These are phyloP conservation scores for Pisolithus sp. DNA, from an alignment of 768 basidiomycete species.

Conservation along the genomic window DNA sequence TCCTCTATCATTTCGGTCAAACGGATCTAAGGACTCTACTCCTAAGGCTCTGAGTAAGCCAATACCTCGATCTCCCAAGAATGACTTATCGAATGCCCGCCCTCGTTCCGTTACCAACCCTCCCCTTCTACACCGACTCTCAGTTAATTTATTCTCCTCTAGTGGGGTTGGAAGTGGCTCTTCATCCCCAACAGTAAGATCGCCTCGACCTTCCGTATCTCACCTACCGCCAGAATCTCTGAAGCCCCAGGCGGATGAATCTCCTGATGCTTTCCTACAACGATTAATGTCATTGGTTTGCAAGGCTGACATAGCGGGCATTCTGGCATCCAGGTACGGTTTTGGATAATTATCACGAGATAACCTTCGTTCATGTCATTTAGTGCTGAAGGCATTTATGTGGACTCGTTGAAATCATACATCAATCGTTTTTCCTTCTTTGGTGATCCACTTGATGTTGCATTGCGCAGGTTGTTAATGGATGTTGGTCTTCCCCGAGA, in stretches of 20 bases:
- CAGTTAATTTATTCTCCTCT: slow-evolving; percentile 52
- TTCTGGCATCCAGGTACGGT: slow-evolving; percentile 76
- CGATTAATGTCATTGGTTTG: slow-evolving; percentile 59
- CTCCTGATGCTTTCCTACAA: slow-evolving; percentile 61
- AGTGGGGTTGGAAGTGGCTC: slow-evolving; percentile 8
- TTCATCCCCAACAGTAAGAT: slow-evolving; percentile 27
- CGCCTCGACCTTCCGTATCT: slow-evolving; percentile 41
- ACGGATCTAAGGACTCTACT: slow-evolving; percentile 10
- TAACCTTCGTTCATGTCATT: slow-evolving; percentile 5
- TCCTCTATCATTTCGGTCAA: slow-evolving; percentile 16
- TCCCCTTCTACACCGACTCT: slow-evolving; percentile 63
- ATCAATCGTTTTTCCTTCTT: slow-evolving; percentile 73
- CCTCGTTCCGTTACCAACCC: slow-evolving; percentile 57
- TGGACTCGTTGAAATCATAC: slow-evolving; percentile 61
- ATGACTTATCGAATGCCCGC: slow-evolving; percentile 32
- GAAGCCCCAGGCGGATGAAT: slow-evolving; percentile 56
- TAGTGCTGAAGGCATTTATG: slow-evolving; percentile 70
- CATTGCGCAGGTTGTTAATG: slow-evolving; percentile 85
- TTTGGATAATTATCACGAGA: slow-evolving; percentile 1
- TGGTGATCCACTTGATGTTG: slow-evolving; percentile 82
- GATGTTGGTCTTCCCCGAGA: slow-evolving; percentile 87
- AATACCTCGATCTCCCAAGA: slow-evolving; percentile 11
- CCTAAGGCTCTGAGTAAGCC: slow-evolving; percentile 2
- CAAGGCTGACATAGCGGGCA: slow-evolving; percentile 72
- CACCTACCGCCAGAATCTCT: slow-evolving; percentile 42